Base-by-base conservation (phyloP, 1,139 yeast genomes). In the Wickerhamiella pararugosa region DNA sequence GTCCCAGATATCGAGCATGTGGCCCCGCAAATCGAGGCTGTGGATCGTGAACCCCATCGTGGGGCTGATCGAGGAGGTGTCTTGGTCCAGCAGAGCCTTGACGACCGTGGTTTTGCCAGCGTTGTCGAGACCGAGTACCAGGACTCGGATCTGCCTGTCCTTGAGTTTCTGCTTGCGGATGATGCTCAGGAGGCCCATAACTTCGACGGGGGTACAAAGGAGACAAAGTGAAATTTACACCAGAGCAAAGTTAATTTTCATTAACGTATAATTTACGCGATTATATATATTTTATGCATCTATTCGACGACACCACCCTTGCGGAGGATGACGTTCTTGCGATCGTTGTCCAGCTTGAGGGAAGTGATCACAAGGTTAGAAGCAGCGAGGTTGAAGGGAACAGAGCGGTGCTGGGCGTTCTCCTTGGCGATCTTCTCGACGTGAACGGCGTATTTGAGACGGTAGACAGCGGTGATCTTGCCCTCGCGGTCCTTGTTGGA, bases 401-500 rank as follows among this genome's bases (percentile, higher is more conserved):
- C 82, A 52, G 96, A 76, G 64, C 95, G 94, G 73, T 97, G 98
- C 75, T 79, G 83, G 61, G 94, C 84, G 77, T 90, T 92, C 73
- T 90, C 97, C 75, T 80, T 83, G 74, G 90, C 78, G 69, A 92
- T 76, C 76, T 90, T 90, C 76, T 87, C 98, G 63, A 92, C 80
- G 73, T 87, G 97, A 59, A 92, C 75, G 61, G 94, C 79, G 67
- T 75, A 92, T 73, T 90, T 92, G 73, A 90, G 82, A 82, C 99
- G 90, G 95, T 92, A 92, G 60, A 90, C 98, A 56, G 94, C 81
- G 61, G 90, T 74, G 67, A 92, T 79, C 75, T 86, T 84, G 72
- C 98, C 99, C 76, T 90, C 98, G 64, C 90, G 87, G 69, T 97
- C 98, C 79, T 90, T 92, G 82, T 83, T 82, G 64, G 98, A 82